Evolutionary conservation across 139 green algal genomes (phyloP).

Genomic region (Auxenochlorella pyrenoidosa): DNA sequence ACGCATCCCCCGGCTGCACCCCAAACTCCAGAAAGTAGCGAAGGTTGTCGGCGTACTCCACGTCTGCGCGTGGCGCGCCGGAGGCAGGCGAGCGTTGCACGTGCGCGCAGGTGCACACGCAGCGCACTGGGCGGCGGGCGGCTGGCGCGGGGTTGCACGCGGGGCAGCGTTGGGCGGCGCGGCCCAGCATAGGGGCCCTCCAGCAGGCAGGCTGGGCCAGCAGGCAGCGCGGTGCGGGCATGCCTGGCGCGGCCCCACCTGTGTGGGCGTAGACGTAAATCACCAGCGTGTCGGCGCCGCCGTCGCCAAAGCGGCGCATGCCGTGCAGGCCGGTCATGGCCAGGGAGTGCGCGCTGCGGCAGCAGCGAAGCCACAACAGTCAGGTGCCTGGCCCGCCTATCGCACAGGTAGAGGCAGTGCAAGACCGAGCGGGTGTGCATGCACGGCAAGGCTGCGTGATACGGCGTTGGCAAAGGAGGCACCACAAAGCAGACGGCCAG

Average conservation of each 20-base stretch:
- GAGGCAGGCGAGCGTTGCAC: neutral
- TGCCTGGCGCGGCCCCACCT: neutral
- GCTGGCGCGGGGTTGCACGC: no score
- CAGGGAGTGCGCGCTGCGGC: constrained; percentile 5
- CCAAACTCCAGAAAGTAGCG: constrained; percentile 57
- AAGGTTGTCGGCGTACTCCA: constrained; percentile 60
- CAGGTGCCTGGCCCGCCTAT: no score
- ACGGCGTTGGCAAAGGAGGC: no score
- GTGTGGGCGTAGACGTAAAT: constrained; percentile 55
- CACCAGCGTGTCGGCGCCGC: constrained; percentile 46
- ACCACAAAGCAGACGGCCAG: no score
- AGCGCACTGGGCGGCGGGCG: neutral
- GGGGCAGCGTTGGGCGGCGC: no score
- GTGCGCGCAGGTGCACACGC: neutral
- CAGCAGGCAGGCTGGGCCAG: no score
- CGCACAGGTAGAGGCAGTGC: no score
- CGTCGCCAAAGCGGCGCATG: constrained; percentile 19
- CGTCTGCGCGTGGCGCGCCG: constrained; percentile 14
- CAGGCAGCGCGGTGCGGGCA: neutral
- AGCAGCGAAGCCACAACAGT: neutral
- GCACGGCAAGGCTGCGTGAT: no score
- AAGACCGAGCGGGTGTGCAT: no score
- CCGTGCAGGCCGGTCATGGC: constrained; percentile 12
- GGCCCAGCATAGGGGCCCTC: no score
- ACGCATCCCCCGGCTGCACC: constrained; percentile 50